Conservation (phyloP, 2,329 filamentous ascomycete genomes). For the Alternaria longipes region DNA sequence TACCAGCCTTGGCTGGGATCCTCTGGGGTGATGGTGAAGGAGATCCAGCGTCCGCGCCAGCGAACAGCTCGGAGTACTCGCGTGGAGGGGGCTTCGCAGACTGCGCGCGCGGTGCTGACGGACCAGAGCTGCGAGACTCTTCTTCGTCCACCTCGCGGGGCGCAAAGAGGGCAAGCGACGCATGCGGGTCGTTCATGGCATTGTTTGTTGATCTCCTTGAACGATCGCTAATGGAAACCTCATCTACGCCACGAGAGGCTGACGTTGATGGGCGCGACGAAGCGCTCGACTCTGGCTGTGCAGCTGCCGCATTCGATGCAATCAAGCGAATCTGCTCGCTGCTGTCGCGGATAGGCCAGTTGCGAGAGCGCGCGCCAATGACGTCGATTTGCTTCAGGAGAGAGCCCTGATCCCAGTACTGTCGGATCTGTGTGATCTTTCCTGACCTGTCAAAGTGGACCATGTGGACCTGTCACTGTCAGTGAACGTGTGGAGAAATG, state of each 20-base stretch:
- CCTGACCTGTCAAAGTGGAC: conserved; percentile 80
- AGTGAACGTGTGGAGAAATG: conserved; percentile 6
- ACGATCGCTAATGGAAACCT: conserved; percentile 47
- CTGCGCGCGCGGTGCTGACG: conserved; percentile 68
- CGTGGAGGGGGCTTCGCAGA: conserved; percentile 76
- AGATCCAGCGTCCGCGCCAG: conserved; percentile 57
- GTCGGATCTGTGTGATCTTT: conserved; percentile 86
- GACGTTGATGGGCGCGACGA: conserved; percentile 48
- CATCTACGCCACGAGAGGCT: conserved; percentile 42
- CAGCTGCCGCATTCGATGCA: conserved; percentile 63
- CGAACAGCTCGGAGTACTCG: conserved; percentile 75
- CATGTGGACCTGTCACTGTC: conserved; percentile 67
- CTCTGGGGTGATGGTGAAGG: conserved; percentile 55
- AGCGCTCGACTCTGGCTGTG: conserved; percentile 38
- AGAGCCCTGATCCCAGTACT: conserved; percentile 94
- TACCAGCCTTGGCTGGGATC: conserved; percentile 54
- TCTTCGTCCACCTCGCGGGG: conserved; percentile 71
- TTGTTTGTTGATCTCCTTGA: conserved; percentile 52
- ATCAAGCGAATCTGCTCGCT: conserved; percentile 85
- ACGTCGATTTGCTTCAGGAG: conserved; percentile 93
- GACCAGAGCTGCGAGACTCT: conserved; percentile 55
- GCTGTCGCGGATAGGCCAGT: conserved; percentile 93
- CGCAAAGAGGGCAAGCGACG: conserved; percentile 78
- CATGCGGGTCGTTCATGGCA: conserved; percentile 61
- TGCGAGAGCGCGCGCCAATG: conserved; percentile 87